Conservation (phyloP, 1,139 yeast species). For the Nakaseomyces uthaithaninus region DNA sequence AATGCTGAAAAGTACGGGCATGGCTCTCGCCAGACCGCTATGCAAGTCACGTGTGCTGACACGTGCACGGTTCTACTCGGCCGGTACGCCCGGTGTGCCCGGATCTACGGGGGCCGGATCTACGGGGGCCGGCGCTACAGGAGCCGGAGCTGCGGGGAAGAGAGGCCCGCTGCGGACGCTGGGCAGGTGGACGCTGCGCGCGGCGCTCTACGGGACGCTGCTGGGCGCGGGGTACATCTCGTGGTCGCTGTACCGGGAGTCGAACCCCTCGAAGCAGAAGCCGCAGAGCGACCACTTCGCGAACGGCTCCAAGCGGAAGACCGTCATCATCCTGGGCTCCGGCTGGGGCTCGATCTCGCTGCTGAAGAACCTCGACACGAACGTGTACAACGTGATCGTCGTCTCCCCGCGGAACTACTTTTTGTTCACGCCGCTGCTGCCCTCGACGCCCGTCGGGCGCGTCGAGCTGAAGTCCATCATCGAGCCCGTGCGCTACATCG, state of each 20-base stretch:
- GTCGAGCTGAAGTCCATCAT: slow-evolving; percentile 83
- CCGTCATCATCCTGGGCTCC: slow-evolving; percentile 80
- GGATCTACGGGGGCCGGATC: too few relatives aligned
- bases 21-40: too few relatives aligned
- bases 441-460: slow-evolving; percentile 91
- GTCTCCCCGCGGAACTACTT: slow-evolving; percentile 93
- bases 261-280: slow-evolving; percentile 51
- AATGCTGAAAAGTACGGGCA: too few relatives aligned
- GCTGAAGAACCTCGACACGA: slow-evolving; percentile 76
- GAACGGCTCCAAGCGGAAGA: slow-evolving; percentile 73
- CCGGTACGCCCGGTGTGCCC: too few relatives aligned
- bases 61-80: too few relatives aligned
- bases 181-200: slow-evolving; percentile 30
- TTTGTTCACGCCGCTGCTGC: slow-evolving; percentile 86
- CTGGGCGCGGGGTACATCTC: slow-evolving; percentile 44
- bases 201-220: slow-evolving; percentile 35
- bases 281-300: slow-evolving; percentile 53
- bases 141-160: slow-evolving; percentile 5
- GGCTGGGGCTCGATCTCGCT: slow-evolving; percentile 91
- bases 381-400: slow-evolving; percentile 78
- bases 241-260: slow-evolving; percentile 53
- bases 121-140: slow-evolving; percentile 3
- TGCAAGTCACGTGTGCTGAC: too few relatives aligned
- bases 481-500: slow-evolving; percentile 73
- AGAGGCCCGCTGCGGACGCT: slow-evolving; percentile 9